phyloP scores from a whole-genome alignment of 139 green algal genomes.

The Microglena sp. region DNA sequence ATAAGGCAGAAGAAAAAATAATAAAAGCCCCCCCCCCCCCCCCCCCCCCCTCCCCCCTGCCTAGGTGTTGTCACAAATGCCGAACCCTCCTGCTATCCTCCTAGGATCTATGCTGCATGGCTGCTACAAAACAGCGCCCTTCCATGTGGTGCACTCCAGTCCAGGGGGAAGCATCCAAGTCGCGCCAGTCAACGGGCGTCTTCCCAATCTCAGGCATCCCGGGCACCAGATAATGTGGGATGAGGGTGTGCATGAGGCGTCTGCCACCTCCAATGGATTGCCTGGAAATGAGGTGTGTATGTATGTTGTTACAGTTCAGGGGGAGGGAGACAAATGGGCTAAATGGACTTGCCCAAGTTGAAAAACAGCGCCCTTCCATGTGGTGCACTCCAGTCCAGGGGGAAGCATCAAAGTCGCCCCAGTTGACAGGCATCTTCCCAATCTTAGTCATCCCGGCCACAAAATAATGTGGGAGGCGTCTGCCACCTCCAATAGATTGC shows the following conservation, averaged over 20 bases:
- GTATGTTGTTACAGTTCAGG: background rate
- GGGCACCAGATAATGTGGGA: slow-evolving; percentile 14
- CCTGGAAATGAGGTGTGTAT: background rate
- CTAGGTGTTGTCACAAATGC: background rate
- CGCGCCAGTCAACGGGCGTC: background rate
- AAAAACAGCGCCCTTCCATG: background rate
- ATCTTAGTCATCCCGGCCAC: slow-evolving; percentile 4
- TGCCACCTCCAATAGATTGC: background rate
- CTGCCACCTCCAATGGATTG: background rate
- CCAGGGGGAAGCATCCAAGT: slow-evolving; percentile 9
- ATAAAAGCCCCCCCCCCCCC: too few relatives aligned
- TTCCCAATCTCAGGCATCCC: slow-evolving; percentile 1
- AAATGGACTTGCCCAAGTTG: too few relatives aligned
- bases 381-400: background rate
- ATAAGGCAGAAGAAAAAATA: too few relatives aligned
- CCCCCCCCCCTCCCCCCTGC: too few relatives aligned
- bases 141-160: slow-evolving; percentile 15
- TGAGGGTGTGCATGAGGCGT: background rate
- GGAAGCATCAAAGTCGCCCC: background rate
- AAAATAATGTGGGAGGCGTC: slow-evolving; percentile 6
- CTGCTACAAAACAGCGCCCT: background rate
- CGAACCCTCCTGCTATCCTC: background rate
- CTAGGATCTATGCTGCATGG: slow-evolving; percentile 8
- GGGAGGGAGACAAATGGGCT: background rate
- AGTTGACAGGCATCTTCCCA: background rate